phyloP scores from a whole-genome alignment of 129 eudicot genomes.

The Chrysanthemum makinoi region DNA sequence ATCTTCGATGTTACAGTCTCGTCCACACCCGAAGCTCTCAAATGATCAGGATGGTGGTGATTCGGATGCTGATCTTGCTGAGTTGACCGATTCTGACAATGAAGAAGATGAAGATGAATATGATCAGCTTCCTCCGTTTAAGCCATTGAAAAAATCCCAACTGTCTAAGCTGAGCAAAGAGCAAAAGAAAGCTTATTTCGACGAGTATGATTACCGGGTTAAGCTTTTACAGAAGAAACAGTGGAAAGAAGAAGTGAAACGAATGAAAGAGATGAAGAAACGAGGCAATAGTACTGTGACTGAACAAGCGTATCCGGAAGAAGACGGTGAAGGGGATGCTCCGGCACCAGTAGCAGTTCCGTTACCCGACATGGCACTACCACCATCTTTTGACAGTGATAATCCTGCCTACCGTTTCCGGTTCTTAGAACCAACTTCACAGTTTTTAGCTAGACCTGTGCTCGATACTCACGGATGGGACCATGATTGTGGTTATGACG shows the following conservation, averaged over 20 bases:
- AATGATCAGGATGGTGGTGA: conserved; percentile 84
- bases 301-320: conserved; percentile 40
- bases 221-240: conserved; percentile 95
- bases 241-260: conserved; percentile 82
- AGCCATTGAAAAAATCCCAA: conserved; percentile 74
- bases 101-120: conserved; percentile 88
- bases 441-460: conserved; percentile 82
- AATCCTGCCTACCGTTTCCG: conserved; percentile 73
- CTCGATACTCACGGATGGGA: conserved; percentile 92
- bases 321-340: conserved; percentile 58
- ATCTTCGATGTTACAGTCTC: conserved; percentile 90
- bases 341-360: conserved; percentile 88
- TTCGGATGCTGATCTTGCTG: conserved; percentile 88
- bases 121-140: conserved; percentile 96
- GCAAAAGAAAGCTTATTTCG: conserved; percentile 83
- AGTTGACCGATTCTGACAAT: conserved; percentile 65
- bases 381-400: conserved; percentile 79
- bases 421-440: conserved; percentile 89
- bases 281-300: conserved; percentile 43
- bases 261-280: conserved; percentile 76
- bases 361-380: conserved; percentile 82
- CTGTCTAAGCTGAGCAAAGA: conserved; percentile 78
- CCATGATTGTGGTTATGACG: conserved; percentile 93
- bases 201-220: conserved; percentile 93
- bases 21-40: conserved; percentile 87